Evolutionary conservation across 2,329 filamentous ascomycete species (phyloP), one percentile per base, ranked within the genome.

Genomic region (Aureobasidium mangrovei): DNA sequence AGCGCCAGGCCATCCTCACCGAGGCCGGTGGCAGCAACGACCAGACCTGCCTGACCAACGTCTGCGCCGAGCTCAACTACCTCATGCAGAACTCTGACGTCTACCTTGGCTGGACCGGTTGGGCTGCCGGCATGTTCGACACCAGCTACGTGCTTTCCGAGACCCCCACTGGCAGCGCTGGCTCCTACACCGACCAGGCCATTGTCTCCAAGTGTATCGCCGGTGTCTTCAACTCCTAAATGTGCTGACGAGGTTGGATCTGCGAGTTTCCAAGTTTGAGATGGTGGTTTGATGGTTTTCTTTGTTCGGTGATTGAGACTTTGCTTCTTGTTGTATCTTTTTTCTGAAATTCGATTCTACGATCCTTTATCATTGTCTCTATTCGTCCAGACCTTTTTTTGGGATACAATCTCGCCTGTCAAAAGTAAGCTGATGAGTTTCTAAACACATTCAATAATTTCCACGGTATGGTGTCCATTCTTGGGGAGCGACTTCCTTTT

Each of bases 1-100:
- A 64, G 28, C 61, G 71, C 10, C 62, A 67, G 54, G 71, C 70
- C 1, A 67, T 73, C 27, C 57, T 72, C 26, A 68, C 70, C 5
- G 71, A 73, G 62, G 69, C 68, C n/a, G 71, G 71, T 43, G 70
- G 70, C 1, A 56, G 57, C 26, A 68, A 64, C 58, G 68, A 67
- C 10, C 52, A 57, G 28, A 63, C 62, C 29, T 72, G 69, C 53
- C 54, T 70, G 55, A 58, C 63, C 53, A 60, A 64, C 45, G 56
- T 69, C 18, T 72, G 70, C 58, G 53, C 63, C 56, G 59, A 65
- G 54, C 53, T 66, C 3, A 58, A 67, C 46, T 67, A 65, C 51
- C 57, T 66, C 40, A 63, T 64, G 42, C 65, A 65, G 49, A 55
- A 58, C 52, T 58, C 54, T 24, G 64, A 67, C 55, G 65, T 67